Conservation (phyloP, 2,329 filamentous ascomycete species). For the Ambrosiella cleistominuta region DNA sequence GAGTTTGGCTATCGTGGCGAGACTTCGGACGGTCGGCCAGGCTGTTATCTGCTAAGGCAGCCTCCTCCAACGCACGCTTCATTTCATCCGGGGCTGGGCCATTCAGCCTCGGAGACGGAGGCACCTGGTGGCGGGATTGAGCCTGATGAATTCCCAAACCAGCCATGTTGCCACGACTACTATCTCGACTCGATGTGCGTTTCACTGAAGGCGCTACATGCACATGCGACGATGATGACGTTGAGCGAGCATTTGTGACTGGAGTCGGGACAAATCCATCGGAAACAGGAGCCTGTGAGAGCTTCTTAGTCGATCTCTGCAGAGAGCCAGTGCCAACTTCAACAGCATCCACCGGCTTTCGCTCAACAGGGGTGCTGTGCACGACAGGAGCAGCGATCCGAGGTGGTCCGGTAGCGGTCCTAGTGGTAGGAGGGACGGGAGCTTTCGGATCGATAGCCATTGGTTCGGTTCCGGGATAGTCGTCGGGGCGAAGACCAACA, state of each 20-base stretch:
- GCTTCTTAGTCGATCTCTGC: conserved; percentile 1
- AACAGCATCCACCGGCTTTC: neutral
- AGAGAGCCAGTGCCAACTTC: neutral
- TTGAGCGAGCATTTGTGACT: conserved; percentile 9
- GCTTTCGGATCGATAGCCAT: neutral
- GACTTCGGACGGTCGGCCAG: neutral
- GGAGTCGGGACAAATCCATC: conserved; percentile 10
- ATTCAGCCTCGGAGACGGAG: neutral
- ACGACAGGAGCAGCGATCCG: conserved; percentile 4
- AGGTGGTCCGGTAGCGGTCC: conserved; percentile 1
- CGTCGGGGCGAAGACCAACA: conserved; percentile 64
- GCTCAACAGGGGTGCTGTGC: conserved; percentile 3
- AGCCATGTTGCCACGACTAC: conserved; percentile 2
- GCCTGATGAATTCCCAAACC: conserved; percentile 4
- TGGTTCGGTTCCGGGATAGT: conserved; percentile 21
- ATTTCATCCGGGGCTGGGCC: conserved; percentile 2
- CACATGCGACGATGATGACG: conserved; percentile 1
- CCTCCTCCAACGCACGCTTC: conserved; percentile 8
- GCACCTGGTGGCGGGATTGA: neutral
- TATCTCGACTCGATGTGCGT: conserved; percentile 6
- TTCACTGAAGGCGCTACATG: neutral
- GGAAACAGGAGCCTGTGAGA: neutral
- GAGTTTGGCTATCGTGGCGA: neutral
- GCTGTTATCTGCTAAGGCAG: neutral
- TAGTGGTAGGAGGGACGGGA: neutral